phyloP scores from a whole-genome alignment of 1,139 yeast genomes.

The Torulaspora globosa region DNA sequence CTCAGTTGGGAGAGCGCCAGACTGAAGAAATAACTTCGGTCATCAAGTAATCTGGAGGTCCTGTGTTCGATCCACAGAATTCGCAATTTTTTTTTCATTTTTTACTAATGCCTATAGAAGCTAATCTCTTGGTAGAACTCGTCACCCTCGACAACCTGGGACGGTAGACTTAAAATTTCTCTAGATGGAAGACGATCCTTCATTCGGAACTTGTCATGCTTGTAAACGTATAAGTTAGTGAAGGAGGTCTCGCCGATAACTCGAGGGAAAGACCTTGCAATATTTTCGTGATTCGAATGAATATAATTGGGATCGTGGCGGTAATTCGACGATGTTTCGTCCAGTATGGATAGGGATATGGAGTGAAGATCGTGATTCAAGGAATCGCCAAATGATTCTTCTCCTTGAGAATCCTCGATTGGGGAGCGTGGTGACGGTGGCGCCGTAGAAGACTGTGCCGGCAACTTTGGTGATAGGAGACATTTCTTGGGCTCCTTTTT shows the following conservation, averaged over 20 bases:
- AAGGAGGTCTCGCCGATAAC: constrained; percentile 14
- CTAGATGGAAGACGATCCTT: constrained; percentile 3
- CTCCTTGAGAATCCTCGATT: constrained; percentile 2
- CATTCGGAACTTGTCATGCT: constrained; percentile 1
- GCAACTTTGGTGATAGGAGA: not conserved
- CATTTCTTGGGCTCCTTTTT: not conserved
- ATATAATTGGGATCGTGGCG: constrained; percentile 9
- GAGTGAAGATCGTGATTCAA: constrained; percentile 10
- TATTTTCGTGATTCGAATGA: constrained; percentile 13
- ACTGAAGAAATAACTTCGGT: constrained; percentile 29
- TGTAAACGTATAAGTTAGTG: constrained; percentile 7
- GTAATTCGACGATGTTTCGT: constrained; percentile 12
- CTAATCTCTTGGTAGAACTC: constrained; percentile 30
- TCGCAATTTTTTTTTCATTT: constrained; percentile 47
- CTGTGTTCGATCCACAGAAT: constrained; percentile 88
- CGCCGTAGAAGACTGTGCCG: constrained; percentile 2
- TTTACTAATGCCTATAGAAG: constrained; percentile 22
- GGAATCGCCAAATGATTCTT: constrained; percentile 7
- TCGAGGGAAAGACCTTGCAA: constrained; percentile 17
- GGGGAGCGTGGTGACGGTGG: constrained; percentile 8
- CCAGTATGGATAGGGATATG: constrained; percentile 13
- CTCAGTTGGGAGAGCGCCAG: constrained; percentile 36
- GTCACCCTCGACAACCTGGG: constrained; percentile 25
- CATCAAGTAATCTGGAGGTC: constrained; percentile 64
- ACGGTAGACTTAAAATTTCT: constrained; percentile 18